These are phyloP conservation scores for Stereocaulon alpinum DNA, from an alignment of 495 filamentous ascomycete species.

Conservation along the genomic window DNA sequence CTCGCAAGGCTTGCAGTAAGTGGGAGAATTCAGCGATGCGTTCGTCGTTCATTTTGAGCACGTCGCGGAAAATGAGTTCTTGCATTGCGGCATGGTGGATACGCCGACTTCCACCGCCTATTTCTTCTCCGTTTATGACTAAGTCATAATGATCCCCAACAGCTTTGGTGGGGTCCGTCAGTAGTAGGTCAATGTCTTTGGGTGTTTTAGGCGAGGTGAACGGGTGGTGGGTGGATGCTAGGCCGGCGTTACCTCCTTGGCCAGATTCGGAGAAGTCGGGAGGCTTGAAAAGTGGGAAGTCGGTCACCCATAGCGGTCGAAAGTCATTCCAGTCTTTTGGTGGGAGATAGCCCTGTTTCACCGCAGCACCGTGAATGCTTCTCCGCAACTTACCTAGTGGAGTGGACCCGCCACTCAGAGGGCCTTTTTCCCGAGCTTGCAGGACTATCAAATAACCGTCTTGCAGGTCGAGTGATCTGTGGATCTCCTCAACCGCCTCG, in stretches of 20 bases:
- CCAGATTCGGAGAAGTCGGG: conserved; percentile 53
- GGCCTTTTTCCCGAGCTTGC: conserved; percentile 58
- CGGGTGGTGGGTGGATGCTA: conserved; percentile 87
- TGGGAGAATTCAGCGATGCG: conserved; percentile 71
- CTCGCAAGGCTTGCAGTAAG: conserved; percentile 66
- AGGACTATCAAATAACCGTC: conserved; percentile 71
- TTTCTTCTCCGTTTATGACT: conserved; percentile 88
- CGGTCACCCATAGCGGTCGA: conserved; percentile 69
- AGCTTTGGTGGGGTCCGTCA: conserved; percentile 58
- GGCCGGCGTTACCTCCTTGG: conserved; percentile 67
- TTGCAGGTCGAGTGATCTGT: conserved; percentile 41
- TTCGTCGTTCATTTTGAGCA: conserved; percentile 55
- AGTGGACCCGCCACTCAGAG: conserved; percentile 62
- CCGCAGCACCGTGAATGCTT: conserved; percentile 55
- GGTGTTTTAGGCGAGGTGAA: conserved; percentile 78
- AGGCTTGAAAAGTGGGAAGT: conserved; percentile 87
- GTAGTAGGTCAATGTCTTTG: conserved; percentile 64
- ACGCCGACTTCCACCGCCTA: conserved; percentile 86
- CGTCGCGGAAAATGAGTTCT: conserved; percentile 69
- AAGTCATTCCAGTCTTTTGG: conserved; percentile 40
- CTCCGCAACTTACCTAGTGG: conserved; percentile 66
- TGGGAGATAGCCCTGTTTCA: conserved; percentile 46
- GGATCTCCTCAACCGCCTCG: conserved; percentile 51
- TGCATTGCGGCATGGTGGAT: conserved; percentile 83
- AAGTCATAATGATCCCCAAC: conserved; percentile 86